Evolutionary conservation across 2,329 filamentous ascomycete genomes (phyloP).

Genomic region (Alternaria triticimaculans): DNA sequence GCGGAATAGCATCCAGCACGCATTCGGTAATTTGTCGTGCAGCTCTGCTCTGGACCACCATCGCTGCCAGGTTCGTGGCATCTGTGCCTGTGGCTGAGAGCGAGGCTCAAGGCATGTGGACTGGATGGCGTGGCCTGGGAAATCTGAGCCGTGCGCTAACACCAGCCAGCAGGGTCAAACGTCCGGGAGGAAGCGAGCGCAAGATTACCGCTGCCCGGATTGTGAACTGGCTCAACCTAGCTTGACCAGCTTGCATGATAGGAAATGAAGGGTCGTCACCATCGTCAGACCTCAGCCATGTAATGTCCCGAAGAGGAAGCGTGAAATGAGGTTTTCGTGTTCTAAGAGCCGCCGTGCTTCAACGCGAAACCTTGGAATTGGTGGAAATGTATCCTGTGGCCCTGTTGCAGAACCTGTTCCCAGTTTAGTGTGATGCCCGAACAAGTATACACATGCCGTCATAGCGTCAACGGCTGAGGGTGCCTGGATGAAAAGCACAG

Average conservation of each 20-base stretch:
- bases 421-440: conserved; percentile 34
- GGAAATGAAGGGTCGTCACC: conserved; percentile 50
- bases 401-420: conserved; percentile 26
- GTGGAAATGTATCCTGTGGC: conserved; percentile 25
- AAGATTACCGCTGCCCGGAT: conserved; percentile 46
- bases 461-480: conserved; percentile 28
- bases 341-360: conserved; percentile 43
- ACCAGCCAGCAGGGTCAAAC: conserved; percentile 45
- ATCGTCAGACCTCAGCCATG: conserved; percentile 41
- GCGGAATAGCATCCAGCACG: conserved; percentile 7
- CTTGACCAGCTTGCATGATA: conserved; percentile 35
- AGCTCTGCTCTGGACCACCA: conserved; percentile 27
- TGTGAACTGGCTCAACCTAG: conserved; percentile 32
- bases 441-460: conserved; percentile 39
- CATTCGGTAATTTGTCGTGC: conserved; percentile 11
- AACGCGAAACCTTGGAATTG: conserved; percentile 44
- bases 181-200: conserved; percentile 50
- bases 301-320: conserved; percentile 38
- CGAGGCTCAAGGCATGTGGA: conserved; percentile 32
- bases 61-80: conserved; percentile 19
- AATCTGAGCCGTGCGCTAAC: conserved; percentile 35
- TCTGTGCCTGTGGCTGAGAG: conserved; percentile 33
- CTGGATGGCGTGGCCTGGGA: conserved; percentile 28
- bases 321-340: conserved; percentile 44
- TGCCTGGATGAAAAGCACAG: conserved; percentile 28